Evolutionary conservation across 2,329 filamentous ascomycete genomes (phyloP).

Genomic region (Fusarium sp.): DNA sequence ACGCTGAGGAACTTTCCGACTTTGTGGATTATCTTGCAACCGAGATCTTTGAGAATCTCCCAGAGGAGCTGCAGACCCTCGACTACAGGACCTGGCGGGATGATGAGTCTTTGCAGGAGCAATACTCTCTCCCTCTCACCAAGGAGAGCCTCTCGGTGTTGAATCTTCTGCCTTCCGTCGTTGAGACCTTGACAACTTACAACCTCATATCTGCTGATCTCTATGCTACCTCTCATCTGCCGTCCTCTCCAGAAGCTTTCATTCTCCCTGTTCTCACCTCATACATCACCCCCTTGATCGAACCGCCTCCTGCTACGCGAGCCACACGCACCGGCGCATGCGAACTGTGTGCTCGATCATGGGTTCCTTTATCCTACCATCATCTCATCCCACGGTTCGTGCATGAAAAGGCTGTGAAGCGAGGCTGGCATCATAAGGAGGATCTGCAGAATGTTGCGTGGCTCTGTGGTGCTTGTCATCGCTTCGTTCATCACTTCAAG

Average conservation of each 20-base stretch:
- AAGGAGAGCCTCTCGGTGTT: conserved; percentile 62
- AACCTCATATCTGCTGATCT: conserved; percentile 61
- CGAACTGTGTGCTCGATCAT: conserved; percentile 79
- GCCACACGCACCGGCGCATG: conserved; percentile 67
- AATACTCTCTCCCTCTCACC: conserved; percentile 67
- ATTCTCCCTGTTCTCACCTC: conserved; percentile 69
- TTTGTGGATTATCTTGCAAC: conserved; percentile 82
- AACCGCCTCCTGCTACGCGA: conserved; percentile 70
- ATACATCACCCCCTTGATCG: conserved; percentile 67
- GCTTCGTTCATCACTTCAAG: conserved; percentile 79
- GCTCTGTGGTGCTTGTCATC: conserved; percentile 86
- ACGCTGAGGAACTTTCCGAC: conserved; percentile 76
- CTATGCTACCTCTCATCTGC: conserved; percentile 47
- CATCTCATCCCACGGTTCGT: conserved; percentile 83
- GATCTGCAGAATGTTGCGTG: conserved; percentile 83
- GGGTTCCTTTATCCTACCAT: conserved; percentile 82
- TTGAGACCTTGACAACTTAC: conserved; percentile 75
- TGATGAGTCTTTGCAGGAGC: conserved; percentile 55
- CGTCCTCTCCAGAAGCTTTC: conserved; percentile 60
- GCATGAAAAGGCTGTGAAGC: conserved; percentile 78
- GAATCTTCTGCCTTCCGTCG: conserved; percentile 61
- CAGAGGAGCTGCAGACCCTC: conserved; percentile 66
- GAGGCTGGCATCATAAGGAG: conserved; percentile 81
- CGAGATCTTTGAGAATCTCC: conserved; percentile 73
- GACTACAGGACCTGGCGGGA: conserved; percentile 64